A percentile compares a stretch with the other conserved stretches of the same genome.
phyloP scores from a whole-genome alignment of 345 rosid species.

The Syzygium oleosum region DNA sequence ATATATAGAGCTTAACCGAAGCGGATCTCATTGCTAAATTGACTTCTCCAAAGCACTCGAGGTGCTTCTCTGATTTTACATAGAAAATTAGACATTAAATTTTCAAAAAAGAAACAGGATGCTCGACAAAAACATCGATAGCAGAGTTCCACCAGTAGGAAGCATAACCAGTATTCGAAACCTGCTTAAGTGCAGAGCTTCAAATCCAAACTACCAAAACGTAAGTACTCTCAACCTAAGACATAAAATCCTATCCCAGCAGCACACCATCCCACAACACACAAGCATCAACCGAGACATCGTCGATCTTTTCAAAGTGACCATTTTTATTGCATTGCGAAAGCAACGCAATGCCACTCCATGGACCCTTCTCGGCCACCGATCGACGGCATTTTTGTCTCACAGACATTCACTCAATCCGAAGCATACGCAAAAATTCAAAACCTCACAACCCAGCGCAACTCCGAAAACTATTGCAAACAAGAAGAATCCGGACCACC shows the following conservation, averaged over 20 bases:
- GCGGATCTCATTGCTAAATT: background rate
- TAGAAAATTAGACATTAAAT: background rate
- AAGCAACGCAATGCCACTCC: background rate
- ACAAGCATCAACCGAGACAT: background rate
- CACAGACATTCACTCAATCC: background rate
- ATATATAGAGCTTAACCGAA: background rate
- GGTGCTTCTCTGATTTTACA: background rate
- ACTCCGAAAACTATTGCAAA: background rate
- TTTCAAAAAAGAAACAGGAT: background rate
- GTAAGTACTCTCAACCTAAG: background rate
- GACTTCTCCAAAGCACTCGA: background rate
- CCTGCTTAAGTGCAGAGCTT: background rate
- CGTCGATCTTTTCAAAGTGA: background rate
- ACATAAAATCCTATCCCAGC: background rate
- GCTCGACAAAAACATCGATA: background rate
- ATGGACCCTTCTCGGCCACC: background rate
- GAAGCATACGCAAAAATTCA: background rate
- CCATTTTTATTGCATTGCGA: background rate
- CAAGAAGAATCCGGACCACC: background rate
- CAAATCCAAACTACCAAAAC: background rate
- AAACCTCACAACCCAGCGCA: background rate
- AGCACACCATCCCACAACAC: background rate
- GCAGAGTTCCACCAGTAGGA: background rate
- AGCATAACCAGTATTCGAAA: background rate
- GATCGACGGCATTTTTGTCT: background rate